These are phyloP conservation scores for Lachnellula subtilissima DNA, from an alignment of 2,329 filamentous ascomycete genomes.

Conservation along the genomic window DNA sequence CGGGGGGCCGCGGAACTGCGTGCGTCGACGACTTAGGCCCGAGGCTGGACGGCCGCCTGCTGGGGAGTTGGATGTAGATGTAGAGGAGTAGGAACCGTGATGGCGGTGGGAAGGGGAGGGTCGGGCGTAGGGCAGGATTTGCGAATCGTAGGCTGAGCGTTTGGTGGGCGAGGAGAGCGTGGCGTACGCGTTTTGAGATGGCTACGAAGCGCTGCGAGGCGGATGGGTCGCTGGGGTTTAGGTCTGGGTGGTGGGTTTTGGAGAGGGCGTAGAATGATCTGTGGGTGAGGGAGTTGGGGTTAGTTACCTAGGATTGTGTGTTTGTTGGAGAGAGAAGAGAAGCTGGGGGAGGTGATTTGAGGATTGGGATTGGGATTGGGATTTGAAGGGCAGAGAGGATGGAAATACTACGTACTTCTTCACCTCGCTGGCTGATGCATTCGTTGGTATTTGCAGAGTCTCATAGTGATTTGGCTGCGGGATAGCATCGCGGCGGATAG, in stretches of 20 bases:
- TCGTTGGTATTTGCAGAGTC: conserved; percentile 64
- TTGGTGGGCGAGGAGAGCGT: conserved; percentile 68
- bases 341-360: not conserved
- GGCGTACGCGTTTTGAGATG: conserved; percentile 81
- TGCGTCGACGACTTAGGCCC: conserved; percentile 71
- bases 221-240: conserved; percentile 69
- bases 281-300: not conserved
- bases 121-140: conserved; percentile 43
- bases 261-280: conserved; percentile 86
- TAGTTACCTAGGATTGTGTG: too few species aligned
- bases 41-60: conserved; percentile 74
- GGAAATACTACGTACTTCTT: conserved; percentile 59
- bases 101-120: conserved; percentile 14
- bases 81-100: conserved; percentile 51
- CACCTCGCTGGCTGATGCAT: conserved; percentile 70
- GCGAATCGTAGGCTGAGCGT: conserved; percentile 75
- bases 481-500: conserved; percentile 28
- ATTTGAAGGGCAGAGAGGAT: not conserved
- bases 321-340: not conserved
- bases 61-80: conserved; percentile 37
- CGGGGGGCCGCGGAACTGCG: conserved; percentile 77
- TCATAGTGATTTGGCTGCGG: conserved; percentile 69
- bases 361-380: not conserved
- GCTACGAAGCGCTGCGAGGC: conserved; percentile 74
- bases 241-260: conserved; percentile 88